These are phyloP conservation scores for Pseudocercospora fuligena DNA, from an alignment of 2,329 filamentous ascomycete genomes.

Conservation along the genomic window DNA sequence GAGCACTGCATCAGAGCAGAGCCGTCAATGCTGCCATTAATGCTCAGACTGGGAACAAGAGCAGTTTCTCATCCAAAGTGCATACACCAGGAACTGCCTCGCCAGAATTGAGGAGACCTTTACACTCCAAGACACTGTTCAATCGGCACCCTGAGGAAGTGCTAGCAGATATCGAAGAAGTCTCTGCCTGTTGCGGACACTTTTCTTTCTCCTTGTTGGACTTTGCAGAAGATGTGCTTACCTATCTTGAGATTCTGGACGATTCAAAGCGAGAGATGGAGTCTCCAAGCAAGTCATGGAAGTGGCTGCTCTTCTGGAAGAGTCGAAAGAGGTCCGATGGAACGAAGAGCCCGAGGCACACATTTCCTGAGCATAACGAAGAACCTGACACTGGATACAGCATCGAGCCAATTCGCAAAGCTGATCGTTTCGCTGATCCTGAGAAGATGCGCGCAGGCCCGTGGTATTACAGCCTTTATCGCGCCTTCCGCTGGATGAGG, in stretches of 20 bases:
- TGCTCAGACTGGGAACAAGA: constrained; percentile 65
- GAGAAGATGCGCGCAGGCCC: constrained; percentile 32
- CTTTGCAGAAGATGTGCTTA: constrained; percentile 86
- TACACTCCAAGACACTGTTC: constrained; percentile 27
- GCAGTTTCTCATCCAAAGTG: constrained; percentile 49
- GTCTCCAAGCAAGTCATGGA: constrained; percentile 69
- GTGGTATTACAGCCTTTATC: constrained; percentile 58
- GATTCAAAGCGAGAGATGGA: constrained; percentile 74
- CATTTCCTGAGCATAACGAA: constrained; percentile 34
- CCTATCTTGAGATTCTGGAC: constrained; percentile 81
- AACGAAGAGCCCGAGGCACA: constrained; percentile 23
- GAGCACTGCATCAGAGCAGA: constrained; percentile 79
- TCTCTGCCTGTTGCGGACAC: constrained; percentile 95
- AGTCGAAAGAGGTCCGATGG: constrained; percentile 13
- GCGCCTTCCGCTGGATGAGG: constrained; percentile 60
- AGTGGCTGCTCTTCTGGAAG: constrained; percentile 84
- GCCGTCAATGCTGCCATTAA: constrained; percentile 61
- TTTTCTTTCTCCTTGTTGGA: constrained; percentile 92
- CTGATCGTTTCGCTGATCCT: constrained; percentile 38
- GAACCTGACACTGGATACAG: constrained; percentile 30
- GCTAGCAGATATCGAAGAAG: constrained; percentile 93
- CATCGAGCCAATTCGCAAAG: constrained; percentile 38
- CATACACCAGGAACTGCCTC: constrained; percentile 35
- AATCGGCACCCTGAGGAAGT: constrained; percentile 59
- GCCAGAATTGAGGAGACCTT: constrained; percentile 19